phyloP scores from a whole-genome alignment of 768 basidiomycete genomes.

The Phallus indusiatus region DNA sequence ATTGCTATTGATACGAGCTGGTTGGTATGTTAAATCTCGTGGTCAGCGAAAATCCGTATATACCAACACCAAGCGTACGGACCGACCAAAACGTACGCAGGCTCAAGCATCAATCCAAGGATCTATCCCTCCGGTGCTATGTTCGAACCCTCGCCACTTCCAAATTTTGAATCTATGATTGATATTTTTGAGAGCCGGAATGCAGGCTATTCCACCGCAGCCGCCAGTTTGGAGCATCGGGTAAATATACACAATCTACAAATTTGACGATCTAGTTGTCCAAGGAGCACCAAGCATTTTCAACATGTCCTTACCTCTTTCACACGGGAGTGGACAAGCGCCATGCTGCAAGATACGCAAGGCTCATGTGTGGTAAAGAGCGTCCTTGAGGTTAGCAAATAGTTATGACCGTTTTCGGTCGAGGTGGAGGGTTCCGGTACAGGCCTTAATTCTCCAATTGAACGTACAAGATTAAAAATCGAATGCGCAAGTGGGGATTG shows the following conservation, averaged over 20 bases:
- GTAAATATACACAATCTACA: conserved; percentile 46
- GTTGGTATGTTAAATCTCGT: too few relatives aligned
- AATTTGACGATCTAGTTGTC: conserved; percentile 20
- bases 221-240: conserved; percentile 78
- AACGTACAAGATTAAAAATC: conserved; percentile 63
- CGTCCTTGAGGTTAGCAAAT: conserved; percentile 76
- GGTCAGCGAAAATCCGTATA: too few relatives aligned
- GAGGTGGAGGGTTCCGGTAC: neutral
- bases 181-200: conserved; percentile 74
- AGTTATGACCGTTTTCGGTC: conserved; percentile 62
- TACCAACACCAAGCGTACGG: too few relatives aligned
- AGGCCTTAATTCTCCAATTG: conserved; percentile 47
- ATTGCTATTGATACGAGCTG: too few relatives aligned
- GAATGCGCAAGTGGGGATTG: conserved; percentile 81
- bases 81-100: neutral
- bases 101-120: neutral
- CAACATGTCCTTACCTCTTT: conserved; percentile 46
- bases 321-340: conserved; percentile 88
- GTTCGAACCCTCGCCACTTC: conserved; percentile 35
- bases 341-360: conserved; percentile 98
- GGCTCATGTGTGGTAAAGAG: conserved; percentile 95
- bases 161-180: conserved; percentile 82
- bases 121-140: neutral
- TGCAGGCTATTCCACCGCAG: conserved; percentile 64
- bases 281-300: conserved; percentile 19